Evolutionary conservation across 2,329 filamentous ascomycete genomes (phyloP).

Genomic region (Beauveria pseudobassiana): DNA sequence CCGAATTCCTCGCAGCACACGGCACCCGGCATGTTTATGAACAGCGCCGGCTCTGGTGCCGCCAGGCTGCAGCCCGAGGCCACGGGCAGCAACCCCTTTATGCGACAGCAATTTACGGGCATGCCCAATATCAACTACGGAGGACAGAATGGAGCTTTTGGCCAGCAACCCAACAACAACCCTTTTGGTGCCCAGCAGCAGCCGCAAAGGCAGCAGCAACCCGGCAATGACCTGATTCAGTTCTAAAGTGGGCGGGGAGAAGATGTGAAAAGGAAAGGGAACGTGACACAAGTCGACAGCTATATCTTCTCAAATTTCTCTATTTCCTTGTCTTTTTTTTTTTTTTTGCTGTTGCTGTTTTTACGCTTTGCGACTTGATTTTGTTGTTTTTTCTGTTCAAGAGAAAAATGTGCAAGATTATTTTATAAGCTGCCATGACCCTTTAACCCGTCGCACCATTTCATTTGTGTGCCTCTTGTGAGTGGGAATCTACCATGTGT

Average conservation of each 20-base stretch:
- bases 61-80: conserved; percentile 62
- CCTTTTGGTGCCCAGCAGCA: conserved; percentile 47
- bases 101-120: conserved; percentile 76
- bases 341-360: background rate
- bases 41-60: conserved; percentile 80
- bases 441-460: background rate
- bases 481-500: background rate
- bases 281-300: background rate
- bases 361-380: background rate
- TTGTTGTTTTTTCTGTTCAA: background rate
- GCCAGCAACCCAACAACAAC: conserved; percentile 41
- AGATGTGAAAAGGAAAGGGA: background rate
- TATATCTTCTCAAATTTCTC: conserved; percentile 8
- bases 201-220: conserved; percentile 38
- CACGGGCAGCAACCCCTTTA: conserved; percentile 83
- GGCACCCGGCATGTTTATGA: conserved; percentile 91
- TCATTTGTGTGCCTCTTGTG: background rate
- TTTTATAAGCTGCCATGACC: background rate
- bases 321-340: background rate
- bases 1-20: conserved; percentile 93
- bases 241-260: conserved; percentile 36
- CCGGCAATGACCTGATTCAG: conserved; percentile 55
- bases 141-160: conserved; percentile 43
- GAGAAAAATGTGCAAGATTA: background rate
- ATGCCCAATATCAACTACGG: conserved; percentile 55